Conservation (phyloP, 306 rosid species). For the Prunus mongolica region DNA sequence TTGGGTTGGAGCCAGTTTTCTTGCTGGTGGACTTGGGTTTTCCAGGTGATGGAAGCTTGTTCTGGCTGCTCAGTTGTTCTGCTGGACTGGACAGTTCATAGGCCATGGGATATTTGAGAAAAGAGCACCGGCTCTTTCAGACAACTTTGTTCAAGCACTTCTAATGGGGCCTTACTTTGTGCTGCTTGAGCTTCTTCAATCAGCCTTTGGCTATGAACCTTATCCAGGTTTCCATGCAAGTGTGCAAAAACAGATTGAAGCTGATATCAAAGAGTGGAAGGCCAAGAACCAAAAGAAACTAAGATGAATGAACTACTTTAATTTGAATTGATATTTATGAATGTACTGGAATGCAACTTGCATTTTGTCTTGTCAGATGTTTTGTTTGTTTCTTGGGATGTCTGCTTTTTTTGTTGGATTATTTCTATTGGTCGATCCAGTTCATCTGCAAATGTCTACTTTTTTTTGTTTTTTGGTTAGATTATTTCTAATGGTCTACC, state of each 20-base stretch:
- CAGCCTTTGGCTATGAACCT: slow-evolving; percentile 63
- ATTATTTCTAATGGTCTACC: too few relatives aligned
- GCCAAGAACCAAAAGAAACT: slow-evolving; percentile 46
- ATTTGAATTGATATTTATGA: too few relatives aligned
- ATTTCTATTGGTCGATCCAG: too few relatives aligned
- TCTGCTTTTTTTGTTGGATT: background rate
- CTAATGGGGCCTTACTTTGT: slow-evolving; percentile 80
- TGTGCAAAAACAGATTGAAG: slow-evolving; percentile 50
- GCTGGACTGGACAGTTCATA: slow-evolving; percentile 71
- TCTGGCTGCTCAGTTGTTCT: slow-evolving; percentile 56
- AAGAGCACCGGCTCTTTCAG: slow-evolving; percentile 77
- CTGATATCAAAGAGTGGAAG: slow-evolving; percentile 53
- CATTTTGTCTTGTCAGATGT: background rate
- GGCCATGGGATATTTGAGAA: slow-evolving; percentile 87
- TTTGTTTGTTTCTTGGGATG: background rate
- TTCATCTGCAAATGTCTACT: too few relatives aligned
- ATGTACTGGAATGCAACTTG: background rate
- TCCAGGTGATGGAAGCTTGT: slow-evolving; percentile 62
- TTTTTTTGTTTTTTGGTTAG: too few relatives aligned
- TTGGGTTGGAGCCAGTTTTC: slow-evolving; percentile 50
- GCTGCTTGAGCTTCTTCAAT: slow-evolving; percentile 60
- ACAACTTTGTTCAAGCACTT: slow-evolving; percentile 72
- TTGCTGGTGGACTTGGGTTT: slow-evolving; percentile 47
- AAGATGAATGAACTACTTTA: too few relatives aligned
- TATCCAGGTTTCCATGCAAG: slow-evolving; percentile 62